phyloP scores from a whole-genome alignment of 768 basidiomycete genomes.

The Ephemerocybe angulata region DNA sequence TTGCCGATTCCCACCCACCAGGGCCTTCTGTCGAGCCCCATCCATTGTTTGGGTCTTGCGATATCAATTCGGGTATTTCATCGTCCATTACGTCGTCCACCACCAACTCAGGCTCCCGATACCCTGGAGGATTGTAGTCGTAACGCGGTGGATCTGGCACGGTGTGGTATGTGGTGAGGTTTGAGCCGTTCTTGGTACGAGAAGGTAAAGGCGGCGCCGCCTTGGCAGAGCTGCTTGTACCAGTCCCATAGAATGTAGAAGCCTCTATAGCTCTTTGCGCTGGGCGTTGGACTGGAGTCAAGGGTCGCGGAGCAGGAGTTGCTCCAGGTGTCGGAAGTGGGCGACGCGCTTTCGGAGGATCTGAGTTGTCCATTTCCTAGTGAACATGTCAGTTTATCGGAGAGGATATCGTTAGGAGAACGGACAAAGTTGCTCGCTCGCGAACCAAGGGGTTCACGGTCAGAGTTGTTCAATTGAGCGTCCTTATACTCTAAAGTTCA shows the following conservation, averaged over 20 bases:
- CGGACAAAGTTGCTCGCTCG: conserved; percentile 8
- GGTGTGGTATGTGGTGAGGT: conserved; percentile 36
- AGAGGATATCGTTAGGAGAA: conserved; percentile 9
- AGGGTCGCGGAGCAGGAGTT: conserved; percentile 32
- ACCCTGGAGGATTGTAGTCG: conserved; percentile 30
- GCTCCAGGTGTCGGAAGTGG: conserved; percentile 45
- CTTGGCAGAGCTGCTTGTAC: neutral
- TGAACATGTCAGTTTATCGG: neutral
- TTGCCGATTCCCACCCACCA: conserved; percentile 17
- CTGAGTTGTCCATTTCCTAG: conserved; percentile 44
- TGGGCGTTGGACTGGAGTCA: conserved; percentile 34
- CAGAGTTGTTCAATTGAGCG: too few species aligned
- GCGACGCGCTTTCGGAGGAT: conserved; percentile 41
- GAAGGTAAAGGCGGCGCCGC: conserved; percentile 37
- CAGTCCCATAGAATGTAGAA: conserved; percentile 35
- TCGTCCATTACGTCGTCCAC: conserved; percentile 37
- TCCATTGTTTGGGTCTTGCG: conserved; percentile 21
- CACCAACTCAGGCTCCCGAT: conserved; percentile 56
- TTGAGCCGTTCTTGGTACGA: conserved; percentile 42
- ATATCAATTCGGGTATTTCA: conserved; percentile 38
- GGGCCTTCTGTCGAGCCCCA: too few species aligned
- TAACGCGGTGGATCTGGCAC: conserved; percentile 37
- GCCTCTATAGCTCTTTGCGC: conserved; percentile 28
- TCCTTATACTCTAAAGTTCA: too few species aligned
- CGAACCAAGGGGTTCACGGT: neutral